Percentiles rank a stretch among this genome's conserved stretches.
phyloP scores from a whole-genome alignment of 768 basidiomycete species.

The Hericium coralloides region DNA sequence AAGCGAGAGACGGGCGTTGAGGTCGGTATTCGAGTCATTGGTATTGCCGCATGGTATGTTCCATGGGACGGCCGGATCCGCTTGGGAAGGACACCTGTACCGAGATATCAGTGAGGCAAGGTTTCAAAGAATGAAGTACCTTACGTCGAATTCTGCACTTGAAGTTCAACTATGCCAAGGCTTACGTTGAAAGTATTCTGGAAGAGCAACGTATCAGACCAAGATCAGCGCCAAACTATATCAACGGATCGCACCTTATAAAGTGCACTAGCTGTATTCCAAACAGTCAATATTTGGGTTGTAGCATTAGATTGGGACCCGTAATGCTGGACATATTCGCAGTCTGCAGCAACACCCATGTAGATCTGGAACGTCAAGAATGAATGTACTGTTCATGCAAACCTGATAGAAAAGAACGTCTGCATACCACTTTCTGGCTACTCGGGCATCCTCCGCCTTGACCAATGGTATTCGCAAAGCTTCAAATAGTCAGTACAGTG shows the following conservation, averaged over 20 bases:
- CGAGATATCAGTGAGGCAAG: neutral
- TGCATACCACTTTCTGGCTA: slow-evolving; percentile 56
- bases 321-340: slow-evolving; percentile 62
- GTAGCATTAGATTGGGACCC: slow-evolving; percentile 59
- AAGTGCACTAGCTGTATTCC: slow-evolving; percentile 70
- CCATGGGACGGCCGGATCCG: slow-evolving; percentile 54
- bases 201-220: slow-evolving; percentile 9
- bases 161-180: slow-evolving; percentile 73
- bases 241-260: slow-evolving; percentile 41
- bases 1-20: slow-evolving; percentile 65
- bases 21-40: slow-evolving; percentile 24
- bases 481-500: slow-evolving; percentile 20
- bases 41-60: slow-evolving; percentile 55
- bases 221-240: neutral
- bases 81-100: slow-evolving; percentile 49
- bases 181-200: slow-evolving; percentile 76
- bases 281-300: slow-evolving; percentile 63
- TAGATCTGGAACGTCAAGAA: slow-evolving; percentile 33
- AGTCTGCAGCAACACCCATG: slow-evolving; percentile 87
- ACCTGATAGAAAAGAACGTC: neutral
- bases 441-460: slow-evolving; percentile 62
- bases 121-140: slow-evolving; percentile 8
- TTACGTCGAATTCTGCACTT: slow-evolving; percentile 53
- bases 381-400: neutral
- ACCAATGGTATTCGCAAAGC: slow-evolving; percentile 65